Conservation (phyloP, 1,139 yeast species). For the Candida freyschussii region DNA sequence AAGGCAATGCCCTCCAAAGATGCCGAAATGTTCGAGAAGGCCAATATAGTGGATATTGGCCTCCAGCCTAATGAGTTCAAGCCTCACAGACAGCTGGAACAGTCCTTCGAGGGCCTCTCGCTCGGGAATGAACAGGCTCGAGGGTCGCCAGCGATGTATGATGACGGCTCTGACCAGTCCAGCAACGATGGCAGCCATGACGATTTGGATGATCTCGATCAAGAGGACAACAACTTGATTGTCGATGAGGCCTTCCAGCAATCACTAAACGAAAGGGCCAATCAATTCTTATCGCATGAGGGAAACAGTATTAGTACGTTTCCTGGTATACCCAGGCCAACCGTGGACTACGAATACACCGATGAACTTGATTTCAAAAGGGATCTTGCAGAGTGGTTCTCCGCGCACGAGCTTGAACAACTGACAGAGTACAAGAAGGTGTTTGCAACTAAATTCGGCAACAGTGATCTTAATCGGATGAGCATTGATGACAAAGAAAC, state of each 20-base stretch:
- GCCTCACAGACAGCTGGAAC: conserved; percentile 9
- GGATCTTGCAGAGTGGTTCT: conserved; percentile 66
- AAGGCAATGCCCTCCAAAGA: conserved; percentile 21
- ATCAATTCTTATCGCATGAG: conserved; percentile 25
- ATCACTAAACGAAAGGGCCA: conserved; percentile 32
- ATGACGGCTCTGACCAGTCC: no score
- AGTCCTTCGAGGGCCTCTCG: conserved; percentile 3
- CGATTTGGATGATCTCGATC: not conserved
- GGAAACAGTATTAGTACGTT: conserved; percentile 15
- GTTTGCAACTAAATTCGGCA: conserved; percentile 7
- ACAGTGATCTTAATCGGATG: conserved; percentile 14
- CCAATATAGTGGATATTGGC: conserved; percentile 30
- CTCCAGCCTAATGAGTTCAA: conserved; percentile 22
- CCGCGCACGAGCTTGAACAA: conserved; percentile 41
- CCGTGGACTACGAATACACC: conserved; percentile 41
- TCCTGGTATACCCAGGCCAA: conserved; percentile 31
- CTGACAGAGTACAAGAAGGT: conserved; percentile 12
- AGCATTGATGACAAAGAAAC: conserved; percentile 21
- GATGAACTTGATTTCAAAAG: conserved; percentile 38
- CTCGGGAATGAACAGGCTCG: no score
- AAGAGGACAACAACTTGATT: conserved; percentile 31
- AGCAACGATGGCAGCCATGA: no score
- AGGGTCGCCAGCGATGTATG: not conserved
- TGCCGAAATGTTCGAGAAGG: conserved; percentile 29
- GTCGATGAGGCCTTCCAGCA: conserved; percentile 33